Evolutionary conservation across 352 stramenopile species (phyloP), one percentile per base, ranked within the genome.

Genomic region (Pythium rhizo-oryzae): DNA sequence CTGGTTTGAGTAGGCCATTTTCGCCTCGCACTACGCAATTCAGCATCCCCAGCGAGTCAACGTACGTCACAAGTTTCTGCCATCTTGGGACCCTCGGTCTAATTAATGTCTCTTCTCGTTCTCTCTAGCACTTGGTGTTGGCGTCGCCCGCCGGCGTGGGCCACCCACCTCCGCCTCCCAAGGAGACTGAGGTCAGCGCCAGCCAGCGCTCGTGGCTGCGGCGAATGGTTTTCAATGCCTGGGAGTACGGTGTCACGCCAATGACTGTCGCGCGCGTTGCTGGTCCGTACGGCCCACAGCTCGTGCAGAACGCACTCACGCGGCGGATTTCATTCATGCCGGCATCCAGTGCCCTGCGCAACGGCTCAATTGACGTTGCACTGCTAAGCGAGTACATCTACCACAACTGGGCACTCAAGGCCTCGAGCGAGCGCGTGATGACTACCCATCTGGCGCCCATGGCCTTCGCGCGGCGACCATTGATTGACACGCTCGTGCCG

Each of bases 401-500:
- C 70, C 75, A 96, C 75, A 96, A 94, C 71, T 93, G 84, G 87
- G 87, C 87, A 1, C 76, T 93, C 15, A 92, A 94, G 49, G 66
- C 82, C 0, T 92, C 84, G 21, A 84, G 85, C 47, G 87, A 96
- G 64, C 81, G 83, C 35, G 77, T 74, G 19, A 90, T 96, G 82
- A 76, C 72, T 11, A 96, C 85, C 9, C 87, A 96, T 56, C 71
- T 96, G 51, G 75, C 82, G 41, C 87, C 87, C 19, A 83, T 85
- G 15, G 87, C 85, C 4, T 76, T 90, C 30, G 87, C 82, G 12
- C 72, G 90, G 11, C 81, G 86, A n/a, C 85, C 85, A 13, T 69
- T 96, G 2, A 84, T 87, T 21, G 81, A 93, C 56, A 74, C 77
- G 55, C 69, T 96, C 23, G 56, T 78, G 18, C 84, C 84, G 0